These are phyloP conservation scores for Calonectria crousiana DNA, from an alignment of 2,329 filamentous ascomycete genomes.

Conservation along the genomic window DNA sequence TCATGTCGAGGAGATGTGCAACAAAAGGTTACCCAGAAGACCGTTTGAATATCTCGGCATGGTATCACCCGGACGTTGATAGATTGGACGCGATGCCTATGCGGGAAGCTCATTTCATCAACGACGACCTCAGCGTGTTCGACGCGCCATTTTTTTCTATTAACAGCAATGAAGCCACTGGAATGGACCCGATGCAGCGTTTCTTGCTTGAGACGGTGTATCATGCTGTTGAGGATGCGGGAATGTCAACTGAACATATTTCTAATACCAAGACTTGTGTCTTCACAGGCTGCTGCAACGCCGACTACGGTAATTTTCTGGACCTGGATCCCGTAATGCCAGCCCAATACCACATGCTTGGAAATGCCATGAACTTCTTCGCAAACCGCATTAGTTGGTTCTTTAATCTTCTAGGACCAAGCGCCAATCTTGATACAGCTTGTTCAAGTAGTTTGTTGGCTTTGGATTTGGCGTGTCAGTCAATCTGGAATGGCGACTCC, in stretches of 20 bases:
- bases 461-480: conserved; percentile 39
- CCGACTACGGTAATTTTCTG: conserved; percentile 50
- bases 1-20: neutral
- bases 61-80: neutral
- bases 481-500: conserved; percentile 55
- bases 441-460: conserved; percentile 33
- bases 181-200: conserved; percentile 54
- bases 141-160: neutral
- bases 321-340: conserved; percentile 46
- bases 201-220: conserved; percentile 50
- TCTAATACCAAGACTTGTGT: conserved; percentile 48
- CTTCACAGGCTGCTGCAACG: conserved; percentile 52
- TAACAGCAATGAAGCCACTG: neutral
- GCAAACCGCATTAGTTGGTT: conserved; percentile 57
- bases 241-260: conserved; percentile 47
- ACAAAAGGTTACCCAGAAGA: neutral
- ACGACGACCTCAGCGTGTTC: neutral
- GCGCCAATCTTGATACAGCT: conserved; percentile 33
- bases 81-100: neutral
- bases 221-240: conserved; percentile 51
- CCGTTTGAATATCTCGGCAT: neutral
- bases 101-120: neutral
- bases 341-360: conserved; percentile 41
- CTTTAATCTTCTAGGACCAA: conserved; percentile 39
- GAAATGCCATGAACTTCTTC: conserved; percentile 49